phyloP scores from a whole-genome alignment of 805 yeast species.

The Peterozyma xylosa region DNA sequence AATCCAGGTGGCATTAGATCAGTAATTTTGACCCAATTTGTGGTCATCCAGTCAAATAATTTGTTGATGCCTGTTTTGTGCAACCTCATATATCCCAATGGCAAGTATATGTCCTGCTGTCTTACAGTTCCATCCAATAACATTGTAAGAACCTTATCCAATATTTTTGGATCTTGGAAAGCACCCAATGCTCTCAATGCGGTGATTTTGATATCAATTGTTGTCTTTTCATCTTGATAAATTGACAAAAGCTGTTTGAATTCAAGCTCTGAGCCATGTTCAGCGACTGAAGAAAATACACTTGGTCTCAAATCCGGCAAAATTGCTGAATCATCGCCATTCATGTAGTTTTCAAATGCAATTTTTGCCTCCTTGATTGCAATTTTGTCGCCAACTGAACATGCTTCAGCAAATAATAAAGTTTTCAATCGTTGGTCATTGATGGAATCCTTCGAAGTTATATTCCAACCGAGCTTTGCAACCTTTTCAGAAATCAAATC shows the following conservation, averaged over 20 bases:
- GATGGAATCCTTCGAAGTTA: conserved; percentile 38
- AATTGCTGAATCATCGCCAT: conserved; percentile 37
- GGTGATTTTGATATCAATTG: conserved; percentile 46
- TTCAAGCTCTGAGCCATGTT: conserved; percentile 26
- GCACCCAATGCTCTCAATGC: conserved; percentile 8
- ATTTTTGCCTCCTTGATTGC: conserved; percentile 24
- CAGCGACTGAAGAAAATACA: conserved; percentile 36
- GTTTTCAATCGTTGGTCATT: conserved; percentile 39
- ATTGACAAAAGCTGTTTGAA: conserved; percentile 56
- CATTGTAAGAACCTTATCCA: conserved; percentile 9
- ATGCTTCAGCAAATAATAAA: conserved; percentile 30
- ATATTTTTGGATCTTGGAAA: conserved; percentile 3
- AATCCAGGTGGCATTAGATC: conserved; percentile 76
- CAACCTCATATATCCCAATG: conserved; percentile 65
- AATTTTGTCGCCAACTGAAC: conserved; percentile 21
- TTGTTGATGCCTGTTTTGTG: conserved; percentile 59
- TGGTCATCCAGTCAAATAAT: conserved; percentile 63
- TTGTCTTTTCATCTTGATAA: conserved; percentile 49
- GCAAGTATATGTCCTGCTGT: conserved; percentile 40
- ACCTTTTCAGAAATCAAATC: conserved; percentile 45
- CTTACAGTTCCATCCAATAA: conserved; percentile 69
- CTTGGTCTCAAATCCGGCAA: conserved; percentile 40
- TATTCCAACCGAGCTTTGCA: conserved; percentile 47
- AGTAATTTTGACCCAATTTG: conserved; percentile 64
- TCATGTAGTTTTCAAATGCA: conserved; percentile 27